These are phyloP conservation scores for Debaryomyces sp. DNA, from an alignment of 1,139 yeast species.

Conservation along the genomic window DNA sequence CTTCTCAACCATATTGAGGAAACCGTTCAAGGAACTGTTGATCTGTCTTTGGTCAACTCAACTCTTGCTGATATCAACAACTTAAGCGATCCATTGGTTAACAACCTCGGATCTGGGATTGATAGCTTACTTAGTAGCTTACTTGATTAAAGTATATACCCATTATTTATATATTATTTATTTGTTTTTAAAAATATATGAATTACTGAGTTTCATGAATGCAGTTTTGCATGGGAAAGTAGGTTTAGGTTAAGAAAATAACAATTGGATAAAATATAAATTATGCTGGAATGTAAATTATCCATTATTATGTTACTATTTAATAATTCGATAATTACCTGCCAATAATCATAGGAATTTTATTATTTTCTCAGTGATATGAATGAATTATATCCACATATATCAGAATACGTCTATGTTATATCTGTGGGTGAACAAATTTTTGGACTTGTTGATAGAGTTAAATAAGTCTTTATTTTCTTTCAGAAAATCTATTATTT, in stretches of 20 bases:
- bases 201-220: neutral
- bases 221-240: neutral
- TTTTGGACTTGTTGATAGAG: no score
- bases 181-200: neutral
- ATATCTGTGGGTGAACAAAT: no score
- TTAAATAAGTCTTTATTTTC: no score
- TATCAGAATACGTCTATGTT: no score
- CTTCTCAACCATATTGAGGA: conserved; percentile 8
- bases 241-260: neutral
- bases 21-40: conserved; percentile 8
- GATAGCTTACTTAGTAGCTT: conserved; percentile 8
- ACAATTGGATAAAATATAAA: no score
- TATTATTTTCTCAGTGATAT: no score
- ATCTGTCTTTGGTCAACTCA: conserved; percentile 7
- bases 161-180: no score
- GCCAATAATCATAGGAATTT: no score
- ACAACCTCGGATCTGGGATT: conserved; percentile 11
- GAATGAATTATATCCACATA: no score
- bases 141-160: conserved; percentile 2
- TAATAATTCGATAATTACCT: no score
- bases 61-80: conserved; percentile 8
- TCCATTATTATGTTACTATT: neutral
- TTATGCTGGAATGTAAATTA: no score
- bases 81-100: conserved; percentile 9
- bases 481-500: no score